Conservation (phyloP, 2,329 filamentous ascomycete genomes). For the Coniochaeta sp. region DNA sequence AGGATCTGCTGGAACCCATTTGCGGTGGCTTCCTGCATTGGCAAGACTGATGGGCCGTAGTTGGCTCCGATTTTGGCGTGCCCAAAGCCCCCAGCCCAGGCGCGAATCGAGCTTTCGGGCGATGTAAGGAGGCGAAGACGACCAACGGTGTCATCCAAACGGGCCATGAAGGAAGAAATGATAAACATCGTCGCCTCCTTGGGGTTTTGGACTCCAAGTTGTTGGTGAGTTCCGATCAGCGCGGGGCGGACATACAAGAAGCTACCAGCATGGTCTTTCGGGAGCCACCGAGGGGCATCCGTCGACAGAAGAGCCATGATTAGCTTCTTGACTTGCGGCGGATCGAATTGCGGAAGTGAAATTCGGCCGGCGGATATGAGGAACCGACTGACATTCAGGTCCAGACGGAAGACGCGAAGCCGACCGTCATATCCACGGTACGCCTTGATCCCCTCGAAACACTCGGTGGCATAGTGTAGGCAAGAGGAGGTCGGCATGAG, state of each 20-base stretch:
- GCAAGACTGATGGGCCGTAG: conserved; percentile 77
- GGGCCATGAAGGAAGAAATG: conserved; percentile 58
- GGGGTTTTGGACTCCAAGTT: conserved; percentile 74
- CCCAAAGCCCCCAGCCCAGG: conserved; percentile 90
- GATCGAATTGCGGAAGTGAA: conserved; percentile 66
- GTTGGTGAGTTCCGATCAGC: conserved; percentile 73
- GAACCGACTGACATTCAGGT: conserved; percentile 63
- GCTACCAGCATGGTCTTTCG: conserved; percentile 57
- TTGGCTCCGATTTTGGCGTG: conserved; percentile 94
- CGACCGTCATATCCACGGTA: conserved; percentile 73
- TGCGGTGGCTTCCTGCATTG: conserved; percentile 65
- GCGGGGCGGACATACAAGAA: conserved; percentile 85
- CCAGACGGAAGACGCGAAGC: conserved; percentile 70
- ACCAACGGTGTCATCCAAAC: conserved; percentile 40
- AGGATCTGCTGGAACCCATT: conserved; percentile 82
- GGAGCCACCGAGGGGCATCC: conserved; percentile 75
- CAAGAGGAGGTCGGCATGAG: conserved; percentile 76
- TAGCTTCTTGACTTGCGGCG: conserved; percentile 65
- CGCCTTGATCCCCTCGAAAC: conserved; percentile 79
- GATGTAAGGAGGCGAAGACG: conserved; percentile 68
- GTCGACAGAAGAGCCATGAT: conserved; percentile 63
- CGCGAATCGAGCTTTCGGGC: conserved; percentile 81
- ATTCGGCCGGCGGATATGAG: conserved; percentile 55
- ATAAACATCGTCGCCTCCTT: conserved; percentile 84
- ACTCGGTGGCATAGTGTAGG: conserved; percentile 85